These are phyloP conservation scores for Phytophthora litchii DNA, from an alignment of 352 stramenopile species.

Conservation along the genomic window DNA sequence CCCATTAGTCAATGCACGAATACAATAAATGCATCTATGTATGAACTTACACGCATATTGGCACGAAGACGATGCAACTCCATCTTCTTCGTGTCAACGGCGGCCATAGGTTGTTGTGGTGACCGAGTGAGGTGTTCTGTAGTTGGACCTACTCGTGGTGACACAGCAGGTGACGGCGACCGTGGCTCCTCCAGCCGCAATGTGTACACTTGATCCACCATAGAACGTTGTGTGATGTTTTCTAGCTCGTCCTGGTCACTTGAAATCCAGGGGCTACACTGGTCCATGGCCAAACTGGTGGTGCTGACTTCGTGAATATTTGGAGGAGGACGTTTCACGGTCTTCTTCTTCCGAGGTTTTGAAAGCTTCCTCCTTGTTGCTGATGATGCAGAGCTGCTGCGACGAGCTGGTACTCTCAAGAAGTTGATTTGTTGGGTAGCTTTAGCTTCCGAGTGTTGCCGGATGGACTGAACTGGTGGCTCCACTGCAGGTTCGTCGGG, in stretches of 20 bases:
- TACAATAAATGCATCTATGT: not conserved
- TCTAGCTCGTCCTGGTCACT: conserved; percentile 11
- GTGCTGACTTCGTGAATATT: conserved; percentile 25
- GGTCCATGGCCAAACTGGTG: conserved; percentile 22
- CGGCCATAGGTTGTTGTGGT: conserved; percentile 14
- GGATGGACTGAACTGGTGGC: conserved; percentile 11
- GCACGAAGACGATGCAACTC: conserved; percentile 51
- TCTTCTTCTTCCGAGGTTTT: conserved; percentile 8
- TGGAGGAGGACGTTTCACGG: not conserved
- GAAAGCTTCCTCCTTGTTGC: conserved; percentile 8
- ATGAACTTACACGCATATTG: conserved; percentile 47
- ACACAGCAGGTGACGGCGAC: conserved; percentile 6
- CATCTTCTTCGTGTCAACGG: conserved; percentile 58
- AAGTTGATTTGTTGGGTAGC: conserved; percentile 5
- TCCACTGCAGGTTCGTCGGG: conserved; percentile 21
- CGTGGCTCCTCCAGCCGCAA: conserved; percentile 16
- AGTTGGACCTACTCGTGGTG: conserved; percentile 15
- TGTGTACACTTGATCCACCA: conserved; percentile 2
- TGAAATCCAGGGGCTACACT: conserved; percentile 30
- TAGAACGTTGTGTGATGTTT: not conserved
- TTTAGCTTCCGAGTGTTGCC: conserved; percentile 4
- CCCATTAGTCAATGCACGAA: not conserved
- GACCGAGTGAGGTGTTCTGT: conserved; percentile 6
- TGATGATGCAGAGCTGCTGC: conserved; percentile 16
- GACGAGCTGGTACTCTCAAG: not conserved